Percentiles rank a stretch among this genome's conserved stretches.
These are phyloP conservation scores for Candida orba DNA, from an alignment of 805 yeast genomes.

Conservation along the genomic window DNA sequence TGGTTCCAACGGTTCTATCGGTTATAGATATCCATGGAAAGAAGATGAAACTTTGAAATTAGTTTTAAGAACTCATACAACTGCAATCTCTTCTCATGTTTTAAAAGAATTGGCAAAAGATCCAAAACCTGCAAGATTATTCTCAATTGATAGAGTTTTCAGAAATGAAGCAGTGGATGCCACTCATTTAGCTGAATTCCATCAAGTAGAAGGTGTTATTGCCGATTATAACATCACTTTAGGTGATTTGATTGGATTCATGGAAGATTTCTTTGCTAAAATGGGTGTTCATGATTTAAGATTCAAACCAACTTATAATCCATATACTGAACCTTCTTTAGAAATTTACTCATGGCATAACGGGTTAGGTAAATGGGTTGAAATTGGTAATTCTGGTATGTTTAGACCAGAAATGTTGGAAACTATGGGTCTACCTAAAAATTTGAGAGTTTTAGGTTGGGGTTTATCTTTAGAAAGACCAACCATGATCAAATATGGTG, in stretches of 20 bases:
- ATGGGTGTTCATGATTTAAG: slow-evolving; percentile 96
- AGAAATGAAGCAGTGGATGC: slow-evolving; percentile 99
- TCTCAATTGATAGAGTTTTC: slow-evolving; percentile 96
- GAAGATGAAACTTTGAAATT: slow-evolving; percentile 83
- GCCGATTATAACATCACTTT: slow-evolving; percentile 93
- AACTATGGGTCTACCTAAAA: slow-evolving; percentile 95
- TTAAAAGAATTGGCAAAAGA: slow-evolving; percentile 79
- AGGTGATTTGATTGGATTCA: slow-evolving; percentile 95
- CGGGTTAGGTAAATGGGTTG: slow-evolving; percentile 95
- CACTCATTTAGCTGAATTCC: slow-evolving; percentile 98
- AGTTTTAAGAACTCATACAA: slow-evolving; percentile 95
- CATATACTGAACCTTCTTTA: slow-evolving; percentile 97
- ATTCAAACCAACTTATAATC: slow-evolving; percentile 98
- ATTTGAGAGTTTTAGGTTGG: slow-evolving; percentile 93
- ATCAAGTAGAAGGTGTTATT: slow-evolving; percentile 98
- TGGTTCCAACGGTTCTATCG: slow-evolving; percentile 91
- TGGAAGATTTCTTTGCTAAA: slow-evolving; percentile 92
- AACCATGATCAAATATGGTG: slow-evolving; percentile 97
- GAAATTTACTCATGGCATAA: slow-evolving; percentile 96
- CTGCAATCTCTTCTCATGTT: slow-evolving; percentile 88
- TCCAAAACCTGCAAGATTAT: slow-evolving; percentile 85
- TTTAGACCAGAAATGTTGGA: slow-evolving; percentile 99
- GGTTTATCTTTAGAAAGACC: slow-evolving; percentile 97
- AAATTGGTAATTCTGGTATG: slow-evolving; percentile 99
- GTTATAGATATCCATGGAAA: slow-evolving; percentile 98